Base-by-base conservation (phyloP, 192 early-diverging fungal species). In the Entrophospora sp. region DNA sequence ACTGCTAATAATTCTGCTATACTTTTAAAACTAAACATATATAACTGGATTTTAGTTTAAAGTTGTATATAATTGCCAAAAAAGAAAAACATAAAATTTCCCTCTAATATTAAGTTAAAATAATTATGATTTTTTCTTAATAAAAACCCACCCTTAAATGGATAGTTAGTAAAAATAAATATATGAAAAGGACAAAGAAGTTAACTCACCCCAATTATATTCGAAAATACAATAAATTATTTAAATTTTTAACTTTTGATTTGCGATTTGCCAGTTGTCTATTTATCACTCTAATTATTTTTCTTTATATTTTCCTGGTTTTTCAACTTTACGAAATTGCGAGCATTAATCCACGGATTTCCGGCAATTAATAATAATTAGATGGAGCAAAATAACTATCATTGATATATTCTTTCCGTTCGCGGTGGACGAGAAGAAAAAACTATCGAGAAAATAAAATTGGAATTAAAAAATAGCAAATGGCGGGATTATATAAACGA, bases 401-500 rank as follows among this genome's bases (percentile, higher is more conserved):
- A 52, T 10, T 52, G 49, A 52, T 52, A 52, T 52, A 52, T 52
- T 20, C 49, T 52, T 10, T 52, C 49, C 9, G 49, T 52, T 10
- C 49, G 49, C 10, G 49, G 49, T 27, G 49, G 49, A 52, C 49
- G 49, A 3, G 49, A 52, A 3, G 49, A 52, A 5, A 52, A 52
- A 52, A 52, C 22, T 52, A 52, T 52, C 22, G 49, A 52, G 22
- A 52, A 52, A 22, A 52, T 52, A n/a, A 52, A 52, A 52, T 52
- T 20, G 22, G 49, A 52, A 52, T 3, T 52, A 25, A 27, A 52
- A 5, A 52, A 5, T n/a, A 52, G 22, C 1, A 27, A 3, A 2
- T 52, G 1, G 49, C 9, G 24, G 1, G 49, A 16, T 52, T 52
- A 52, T 3, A 5, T 52, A n/a, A n/a, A 27, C 3, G 49, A 52